Conservation (phyloP, 805 yeast genomes). For the Lachancea sp. region DNA sequence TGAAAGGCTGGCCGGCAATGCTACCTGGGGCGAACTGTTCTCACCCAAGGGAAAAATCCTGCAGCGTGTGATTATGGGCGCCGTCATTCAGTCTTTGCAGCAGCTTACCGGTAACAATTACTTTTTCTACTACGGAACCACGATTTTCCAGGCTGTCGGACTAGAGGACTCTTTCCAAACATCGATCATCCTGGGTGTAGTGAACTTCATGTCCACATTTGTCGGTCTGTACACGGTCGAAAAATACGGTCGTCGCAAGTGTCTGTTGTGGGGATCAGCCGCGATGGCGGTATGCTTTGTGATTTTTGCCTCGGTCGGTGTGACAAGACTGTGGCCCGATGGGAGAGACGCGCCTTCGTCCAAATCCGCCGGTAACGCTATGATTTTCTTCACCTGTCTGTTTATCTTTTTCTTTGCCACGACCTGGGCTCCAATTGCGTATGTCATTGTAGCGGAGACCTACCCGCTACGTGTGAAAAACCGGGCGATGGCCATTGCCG, state of each 20-base stretch:
- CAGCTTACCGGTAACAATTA: slow-evolving; percentile 64
- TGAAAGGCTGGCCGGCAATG: slow-evolving; percentile 56
- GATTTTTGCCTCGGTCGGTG: slow-evolving; percentile 57
- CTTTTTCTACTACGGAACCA: slow-evolving; percentile 63
- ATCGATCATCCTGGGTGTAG: slow-evolving; percentile 52
- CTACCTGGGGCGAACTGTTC: slow-evolving; percentile 59
- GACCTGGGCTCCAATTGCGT: slow-evolving; percentile 71
- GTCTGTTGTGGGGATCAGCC: slow-evolving; percentile 43
- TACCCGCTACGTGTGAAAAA: slow-evolving; percentile 67
- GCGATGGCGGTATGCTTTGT: slow-evolving; percentile 43
- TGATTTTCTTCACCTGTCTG: slow-evolving; percentile 66
- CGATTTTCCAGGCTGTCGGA: slow-evolving; percentile 58
- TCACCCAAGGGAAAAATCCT: slow-evolving; percentile 61
- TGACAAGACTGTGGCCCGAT: slow-evolving; percentile 37
- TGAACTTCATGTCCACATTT: slow-evolving; percentile 55
- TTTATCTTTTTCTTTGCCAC: slow-evolving; percentile 68
- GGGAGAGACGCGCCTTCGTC: slow-evolving; percentile 41
- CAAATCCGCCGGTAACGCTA: slow-evolving; percentile 56
- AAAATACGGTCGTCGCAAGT: slow-evolving; percentile 46
- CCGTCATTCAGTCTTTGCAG: slow-evolving; percentile 54
- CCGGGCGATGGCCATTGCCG: slow-evolving; percentile 51
- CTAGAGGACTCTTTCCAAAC: slow-evolving; percentile 53
- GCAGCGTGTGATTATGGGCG: slow-evolving; percentile 44
- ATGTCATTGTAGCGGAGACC: slow-evolving; percentile 59
- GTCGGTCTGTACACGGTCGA: slow-evolving; percentile 47